Percentiles rank a stretch among this genome's conserved stretches.
Conservation (phyloP, 1,284 basidiomycete species). For the Ustilago curta region DNA sequence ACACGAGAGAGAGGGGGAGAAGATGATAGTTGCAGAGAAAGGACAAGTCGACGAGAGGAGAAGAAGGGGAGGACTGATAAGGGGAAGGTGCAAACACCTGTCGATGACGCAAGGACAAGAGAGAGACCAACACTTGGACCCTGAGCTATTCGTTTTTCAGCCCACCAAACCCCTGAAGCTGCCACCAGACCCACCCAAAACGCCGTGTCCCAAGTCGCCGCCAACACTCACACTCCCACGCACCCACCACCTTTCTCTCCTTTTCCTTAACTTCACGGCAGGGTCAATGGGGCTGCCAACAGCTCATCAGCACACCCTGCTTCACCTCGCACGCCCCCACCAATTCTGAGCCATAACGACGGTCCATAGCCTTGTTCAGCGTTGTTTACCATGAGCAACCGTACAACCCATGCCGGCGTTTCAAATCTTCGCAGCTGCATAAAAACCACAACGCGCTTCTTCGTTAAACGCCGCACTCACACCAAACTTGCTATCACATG, state of each 20-base stretch:
- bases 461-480: constrained; percentile 10
- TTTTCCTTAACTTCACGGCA: too few relatives aligned
- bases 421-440: constrained; percentile 6
- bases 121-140: constrained; percentile 11
- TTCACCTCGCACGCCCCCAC: too few relatives aligned
- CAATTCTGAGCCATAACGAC: too few relatives aligned
- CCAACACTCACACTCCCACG: too few relatives aligned
- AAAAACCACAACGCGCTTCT: neutral
- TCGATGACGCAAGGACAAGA: constrained; percentile 3
- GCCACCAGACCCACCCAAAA: too few relatives aligned
- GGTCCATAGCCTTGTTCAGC: too few relatives aligned
- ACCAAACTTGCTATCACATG: neutral
- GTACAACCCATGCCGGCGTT: constrained; percentile 8
- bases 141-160: neutral
- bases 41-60: neutral
- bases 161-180: too few relatives aligned
- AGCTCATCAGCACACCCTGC: too few relatives aligned
- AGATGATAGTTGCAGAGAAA: neutral
- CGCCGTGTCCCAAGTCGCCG: neutral
- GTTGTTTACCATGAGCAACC: too few relatives aligned
- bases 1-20: neutral
- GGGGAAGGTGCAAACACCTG: too few relatives aligned
- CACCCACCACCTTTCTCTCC: too few relatives aligned
- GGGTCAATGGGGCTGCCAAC: too few relatives aligned
- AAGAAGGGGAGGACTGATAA: neutral